Conservation (phyloP, 768 basidiomycete species). For the Pleurotus ostreatus region DNA sequence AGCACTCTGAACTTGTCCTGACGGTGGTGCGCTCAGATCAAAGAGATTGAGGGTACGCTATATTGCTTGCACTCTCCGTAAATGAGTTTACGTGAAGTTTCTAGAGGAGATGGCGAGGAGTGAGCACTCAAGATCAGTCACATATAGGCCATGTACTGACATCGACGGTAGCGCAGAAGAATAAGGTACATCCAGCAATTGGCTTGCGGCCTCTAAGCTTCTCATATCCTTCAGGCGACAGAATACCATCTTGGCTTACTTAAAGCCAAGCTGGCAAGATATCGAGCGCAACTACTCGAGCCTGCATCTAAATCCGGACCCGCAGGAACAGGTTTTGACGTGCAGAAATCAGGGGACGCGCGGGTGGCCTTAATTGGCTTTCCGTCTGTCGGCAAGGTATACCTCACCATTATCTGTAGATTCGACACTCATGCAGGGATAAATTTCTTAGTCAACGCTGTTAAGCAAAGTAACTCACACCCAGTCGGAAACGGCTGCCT, state of each 20-base stretch:
- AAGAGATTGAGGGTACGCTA: conserved; percentile 87
- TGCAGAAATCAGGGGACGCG: conserved; percentile 80
- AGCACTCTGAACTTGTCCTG: conserved; percentile 7
- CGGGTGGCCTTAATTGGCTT: conserved; percentile 92
- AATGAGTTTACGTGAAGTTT: background rate
- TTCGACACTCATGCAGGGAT: background rate
- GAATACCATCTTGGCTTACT: conserved; percentile 92
- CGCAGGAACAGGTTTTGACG: conserved; percentile 83
- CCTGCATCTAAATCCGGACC: conserved; percentile 81
- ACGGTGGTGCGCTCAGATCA: conserved; percentile 53
- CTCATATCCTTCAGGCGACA: conserved; percentile 60
- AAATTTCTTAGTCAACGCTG: conserved; percentile 68
- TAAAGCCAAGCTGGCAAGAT: conserved; percentile 92
- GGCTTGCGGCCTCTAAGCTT: conserved; percentile 7
- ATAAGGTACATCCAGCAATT: conserved; percentile 57
- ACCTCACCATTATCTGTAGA: background rate
- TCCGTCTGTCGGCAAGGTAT: conserved; percentile 88
- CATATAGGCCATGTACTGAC: too few relatives aligned
- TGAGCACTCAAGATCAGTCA: conserved; percentile 33
- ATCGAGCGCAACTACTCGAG: conserved; percentile 92
- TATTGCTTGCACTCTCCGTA: background rate
- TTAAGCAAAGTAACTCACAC: conserved; percentile 92
- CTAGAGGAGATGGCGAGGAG: conserved; percentile 97
- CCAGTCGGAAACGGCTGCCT: conserved; percentile 82
- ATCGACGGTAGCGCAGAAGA: conserved; percentile 75